Base-by-base conservation (phyloP, 352 stramenopile genomes). In the Pythium phragmitis region DNA sequence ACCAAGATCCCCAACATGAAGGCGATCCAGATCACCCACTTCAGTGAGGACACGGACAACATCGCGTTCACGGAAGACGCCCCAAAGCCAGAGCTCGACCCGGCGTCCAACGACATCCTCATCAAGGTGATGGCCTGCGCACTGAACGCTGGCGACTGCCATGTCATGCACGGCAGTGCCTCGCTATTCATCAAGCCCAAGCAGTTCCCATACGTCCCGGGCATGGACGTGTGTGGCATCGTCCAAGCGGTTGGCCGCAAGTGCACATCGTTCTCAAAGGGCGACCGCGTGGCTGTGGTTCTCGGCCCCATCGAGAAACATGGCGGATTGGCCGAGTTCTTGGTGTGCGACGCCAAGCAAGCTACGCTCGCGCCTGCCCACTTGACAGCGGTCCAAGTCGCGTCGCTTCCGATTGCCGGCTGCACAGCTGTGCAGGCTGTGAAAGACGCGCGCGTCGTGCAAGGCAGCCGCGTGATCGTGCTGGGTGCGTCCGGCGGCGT, bases 401-500 rank as follows among this genome's bases (percentile, higher is more conserved):
- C 72, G 1, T 70, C 68, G 2, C 50, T 86, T 7, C 57, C 64
- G 4, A 73, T 72, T 6, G 74, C 68, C 9, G 77, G 74, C 2
- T 60, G 60, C 21, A 81, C 74, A 8, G 70, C 68, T 3, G 8
- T 87, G 6, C 60, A 76, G 51, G 72, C 75, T 0, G 49, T 78
- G 17, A 71, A 75, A 21, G 61, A 67, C 33, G 75, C 68, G 5
- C 23, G 42, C 1, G 30, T 94, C 3, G 52, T 63, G 13, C 11
- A 57, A 17, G 79, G 80, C 0, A 77, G 87, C 57, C 69, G 87
- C 21, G 74, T 96, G n/a, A 57, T 96, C 7, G 78, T 96, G 3
- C 63, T 95, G 26, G 89, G 89, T 12, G 89, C 73, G 5, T 84
- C 79, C 13, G 89, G 89, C 52, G 89, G 88, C 26, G 78, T 96